Evolutionary conservation across 2,329 filamentous ascomycete species (phyloP), one percentile per base, ranked within the genome.

Genomic region (Aspergillus sergii): DNA sequence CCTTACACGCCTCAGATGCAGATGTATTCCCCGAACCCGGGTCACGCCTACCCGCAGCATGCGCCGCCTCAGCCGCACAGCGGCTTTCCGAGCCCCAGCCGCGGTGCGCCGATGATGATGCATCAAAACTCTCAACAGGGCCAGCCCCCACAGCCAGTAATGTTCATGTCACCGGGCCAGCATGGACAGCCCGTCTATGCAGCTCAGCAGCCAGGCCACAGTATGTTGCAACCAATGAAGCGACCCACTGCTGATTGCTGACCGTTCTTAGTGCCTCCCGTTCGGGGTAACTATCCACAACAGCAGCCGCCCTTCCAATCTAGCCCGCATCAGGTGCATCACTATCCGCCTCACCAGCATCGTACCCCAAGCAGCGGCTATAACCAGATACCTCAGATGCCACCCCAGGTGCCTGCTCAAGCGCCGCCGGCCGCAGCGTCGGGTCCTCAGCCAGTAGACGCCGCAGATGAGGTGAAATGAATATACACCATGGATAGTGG

Each of bases 111-210:
- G 2, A 93, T 96, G 89, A 98, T 98, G 94, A 91, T 90, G 72
- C 94, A 94, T 69, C 93, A 97, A 80, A 92, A 92, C 60, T 97
- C 94, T 32, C 94, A 97, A 73, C 94, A 96, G 76, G 93, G 94
- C 46, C 93, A 96, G 75, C 83, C 83, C 61, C 83, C 83, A 55
- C 82, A 88, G 82, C 72, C 87, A 83, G 80, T 94, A 86, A 82
- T 91, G 86, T 85, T 82, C 67, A 92, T 94, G 89, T 91, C 89
- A 71, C 90, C 90, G 50, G 89, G 84, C 59, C 90, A 90, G 73
- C 92, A 90, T 73, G 90, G 89, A 72, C 91, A 93, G 74, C 90
- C 91, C 43, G 87, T 88, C 59, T 93, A 90, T 77, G 83, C 84
- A 63, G 86, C 88, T 36, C 91, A 91, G 69, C 91, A 91, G 68